Evolutionary conservation across 176 grass and related monocot species (phyloP), one percentile per base, ranked within the genome.

Genomic region (Carex parvula): DNA sequence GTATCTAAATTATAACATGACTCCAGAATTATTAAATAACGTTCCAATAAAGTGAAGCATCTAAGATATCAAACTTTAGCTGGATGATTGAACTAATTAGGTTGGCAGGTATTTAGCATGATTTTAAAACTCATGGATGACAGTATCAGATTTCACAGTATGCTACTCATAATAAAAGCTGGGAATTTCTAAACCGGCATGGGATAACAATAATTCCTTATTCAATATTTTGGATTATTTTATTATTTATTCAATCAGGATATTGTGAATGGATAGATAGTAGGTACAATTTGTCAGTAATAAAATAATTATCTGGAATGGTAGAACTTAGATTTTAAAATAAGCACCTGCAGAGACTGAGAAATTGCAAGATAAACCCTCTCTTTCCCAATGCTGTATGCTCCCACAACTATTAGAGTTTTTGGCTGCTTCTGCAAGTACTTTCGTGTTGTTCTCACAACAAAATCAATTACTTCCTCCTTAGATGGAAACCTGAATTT

Each of bases 381-480:
- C 59, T 94, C 90, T 89, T 94, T 94, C 14, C 93, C 93, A 79
- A 94, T 92, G 44, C 90, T 94, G 78, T 94, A 94, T 61, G 93
- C 93, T 54, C 90, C 93, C 68, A 94, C 93, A 87, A 87, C 88
- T 81, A 90, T 84, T 70, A 94, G 86, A 18, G 90, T 94, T 89
- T 85, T 92, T 70, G 90, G 93, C 60, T 92, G 84, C 57, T 92
- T 94, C 72, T 87, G 79, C 30, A 92, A 48, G 81, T 87, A 92
- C 44, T 76, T 90, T 64, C 8, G 63, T 78, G 86, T 76, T 78
- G 84, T 94, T 63, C 87, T 92, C 72, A 94, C 90, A 70, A 90
- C 90, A 92, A 94, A 92, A 77, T 89, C 84, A 59, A 92, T 87
- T 64, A 94, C 90, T 66, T 89, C 93, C 39, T 85, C 90, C 52